Evolutionary conservation across 345 rosid genomes (phyloP), one percentile per base, ranked within the genome.

Genomic region (Cardamine chenopodiifolia): DNA sequence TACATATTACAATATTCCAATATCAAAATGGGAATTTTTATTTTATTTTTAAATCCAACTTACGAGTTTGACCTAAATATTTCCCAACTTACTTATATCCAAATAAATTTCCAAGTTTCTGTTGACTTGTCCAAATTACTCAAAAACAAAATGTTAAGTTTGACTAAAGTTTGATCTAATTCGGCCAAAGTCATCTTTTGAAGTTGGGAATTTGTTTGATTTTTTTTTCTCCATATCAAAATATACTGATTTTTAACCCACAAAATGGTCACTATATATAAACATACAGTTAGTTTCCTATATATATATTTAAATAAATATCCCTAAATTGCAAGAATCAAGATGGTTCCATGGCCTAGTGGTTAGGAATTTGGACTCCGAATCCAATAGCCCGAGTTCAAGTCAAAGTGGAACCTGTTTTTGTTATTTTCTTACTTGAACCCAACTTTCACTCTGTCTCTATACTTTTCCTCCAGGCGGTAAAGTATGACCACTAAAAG

Each of bases 381-480:
- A 86, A 89, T 92, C 91, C 85, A 85, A 85, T 87, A 89, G 85
- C 93, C 90, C 92, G 88, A 87, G 88, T 87, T 93, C 98, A 89
- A 87, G 34, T 90, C 90, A 87, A 91, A 89, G 90, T 86, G 79
- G 89, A 85, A 88, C 93, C 88, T 92, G 0, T 7, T 7, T 19
- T 34, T 7, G n/a, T 12, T 3, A 7, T 54, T 22, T 28, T 50
- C 32, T 66, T 12, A 1, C 3, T 25, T 18, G 8, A 35, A 35
- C 4, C 40, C 13, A 9, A 32, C 13, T 35, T 10, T 39, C 44
- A 12, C 8, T 17, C 26, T 11, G 1, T 47, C 49, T 1, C 10
- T n/a, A 8, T 5, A 14, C 8, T 11, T 25, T 14, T 3, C 10
- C 10, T 7, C 18, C 59, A 32, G 35, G 2, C 8, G 34, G 17